These are phyloP conservation scores for Colletotrichum australisinense DNA, from an alignment of 2,329 filamentous ascomycete genomes.

Conservation along the genomic window DNA sequence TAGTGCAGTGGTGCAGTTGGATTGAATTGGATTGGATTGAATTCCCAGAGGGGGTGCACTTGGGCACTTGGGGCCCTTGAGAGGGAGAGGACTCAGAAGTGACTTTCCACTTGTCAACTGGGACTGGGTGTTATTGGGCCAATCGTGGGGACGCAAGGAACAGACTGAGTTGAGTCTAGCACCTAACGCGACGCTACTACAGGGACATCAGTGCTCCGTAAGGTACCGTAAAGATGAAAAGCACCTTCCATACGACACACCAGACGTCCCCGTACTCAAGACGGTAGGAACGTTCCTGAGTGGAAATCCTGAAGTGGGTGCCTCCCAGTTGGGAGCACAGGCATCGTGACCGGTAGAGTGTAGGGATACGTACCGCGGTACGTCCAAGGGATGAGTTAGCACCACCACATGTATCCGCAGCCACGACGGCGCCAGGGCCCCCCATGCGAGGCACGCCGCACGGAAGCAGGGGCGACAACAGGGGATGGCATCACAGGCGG, in stretches of 20 bases:
- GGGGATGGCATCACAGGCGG: neutral
- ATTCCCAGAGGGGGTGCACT: neutral
- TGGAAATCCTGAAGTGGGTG: neutral
- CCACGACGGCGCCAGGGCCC: constrained; percentile 18
- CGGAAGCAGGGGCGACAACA: constrained; percentile 17
- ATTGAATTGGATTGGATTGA: neutral
- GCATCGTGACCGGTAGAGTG: neutral
- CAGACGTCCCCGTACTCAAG: neutral
- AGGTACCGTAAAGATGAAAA: neutral
- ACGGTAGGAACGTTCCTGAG: neutral
- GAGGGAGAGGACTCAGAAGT: neutral
- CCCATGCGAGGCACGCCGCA: constrained; percentile 16
- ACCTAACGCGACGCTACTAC: constrained; percentile 6
- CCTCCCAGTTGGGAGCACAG: neutral
- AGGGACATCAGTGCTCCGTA: neutral
- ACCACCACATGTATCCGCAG: constrained; percentile 17
- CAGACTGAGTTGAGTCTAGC: constrained; percentile 26
- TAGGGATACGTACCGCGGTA: neutral
- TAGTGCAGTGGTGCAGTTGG: neutral
- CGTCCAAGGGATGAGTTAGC: constrained; percentile 19
- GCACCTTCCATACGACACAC: too few relatives aligned
- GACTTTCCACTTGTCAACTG: constrained; percentile 7
- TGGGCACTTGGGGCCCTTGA: too few relatives aligned
- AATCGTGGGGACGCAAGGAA: constrained; percentile 27
- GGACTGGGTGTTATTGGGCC: constrained; percentile 8